Percentiles rank a stretch among this genome's conserved stretches.
Evolutionary conservation across 257 asterid genomes (phyloP).

Genomic region (Plantago ovata): DNA sequence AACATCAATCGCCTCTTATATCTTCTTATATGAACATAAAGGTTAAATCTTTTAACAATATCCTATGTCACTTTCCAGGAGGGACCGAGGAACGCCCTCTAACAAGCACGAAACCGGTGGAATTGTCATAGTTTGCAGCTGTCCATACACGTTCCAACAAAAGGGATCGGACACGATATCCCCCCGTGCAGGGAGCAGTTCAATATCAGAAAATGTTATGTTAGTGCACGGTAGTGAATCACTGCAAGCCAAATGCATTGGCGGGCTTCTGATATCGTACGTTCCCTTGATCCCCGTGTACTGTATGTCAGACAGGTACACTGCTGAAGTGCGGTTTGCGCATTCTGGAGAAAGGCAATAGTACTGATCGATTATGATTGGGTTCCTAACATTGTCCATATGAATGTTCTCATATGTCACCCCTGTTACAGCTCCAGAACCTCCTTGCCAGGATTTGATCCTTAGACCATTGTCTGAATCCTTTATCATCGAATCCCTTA

Average conservation of each 20-base stretch:
- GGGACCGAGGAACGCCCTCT: slow-evolving; percentile 37
- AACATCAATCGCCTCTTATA: background rate
- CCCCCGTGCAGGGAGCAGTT: slow-evolving; percentile 53
- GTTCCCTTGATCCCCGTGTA: slow-evolving; percentile 52
- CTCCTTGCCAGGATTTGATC: slow-evolving; percentile 84
- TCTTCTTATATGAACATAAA: no score
- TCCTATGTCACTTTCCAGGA: slow-evolving; percentile 26
- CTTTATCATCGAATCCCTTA: slow-evolving; percentile 48
- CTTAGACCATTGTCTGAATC: slow-evolving; percentile 57
- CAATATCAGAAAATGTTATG: slow-evolving; percentile 50
- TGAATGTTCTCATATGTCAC: slow-evolving; percentile 42
- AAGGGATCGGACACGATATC: slow-evolving; percentile 47
- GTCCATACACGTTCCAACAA: slow-evolving; percentile 61
- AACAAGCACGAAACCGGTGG: slow-evolving; percentile 53
- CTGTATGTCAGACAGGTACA: slow-evolving; percentile 34
- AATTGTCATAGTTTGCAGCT: slow-evolving; percentile 28
- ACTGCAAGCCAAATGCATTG: slow-evolving; percentile 59
- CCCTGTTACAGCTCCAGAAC: slow-evolving; percentile 46
- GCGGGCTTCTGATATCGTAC: slow-evolving; percentile 54
- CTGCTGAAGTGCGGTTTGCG: slow-evolving; percentile 43
- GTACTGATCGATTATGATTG: slow-evolving; percentile 61
- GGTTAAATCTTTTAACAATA: slow-evolving; percentile 25
- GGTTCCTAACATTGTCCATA: slow-evolving; percentile 64
- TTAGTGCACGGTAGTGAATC: slow-evolving; percentile 56
- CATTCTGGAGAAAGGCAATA: slow-evolving; percentile 43